Evolutionary conservation across 371 early-diverging fungal species (phyloP), one percentile per base, ranked within the genome.

Genomic region (Mucor indicus): DNA sequence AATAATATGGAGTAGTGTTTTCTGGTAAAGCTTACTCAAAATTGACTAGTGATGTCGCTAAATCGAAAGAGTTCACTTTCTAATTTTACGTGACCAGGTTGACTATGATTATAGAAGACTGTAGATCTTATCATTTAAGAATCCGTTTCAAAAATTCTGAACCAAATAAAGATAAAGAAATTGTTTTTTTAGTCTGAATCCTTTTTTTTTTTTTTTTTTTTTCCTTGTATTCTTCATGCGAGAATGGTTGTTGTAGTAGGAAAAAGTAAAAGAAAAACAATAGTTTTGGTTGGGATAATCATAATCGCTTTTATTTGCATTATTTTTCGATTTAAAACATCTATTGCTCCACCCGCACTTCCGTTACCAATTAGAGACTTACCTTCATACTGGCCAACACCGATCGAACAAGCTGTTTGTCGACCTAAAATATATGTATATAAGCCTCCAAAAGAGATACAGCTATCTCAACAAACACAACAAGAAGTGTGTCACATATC

Each of bases 381-480:
- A 3, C 37, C 48, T 3, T 47, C 50, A 1, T 73, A 73, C 40
- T 79, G 79, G 79, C 79, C 79, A n/a, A 60, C 70, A 24, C 68
- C 60, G n/a, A 24, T 79, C 7, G 70, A 75, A 29, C 56, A 70
- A 37, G 60, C 74, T 8, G 55, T 75, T 0, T 79, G 79, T 43
- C 54, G 55, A 56, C 76, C 76, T 32, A 75, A 74, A 49, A 79
- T 79, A 25, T 79, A 70, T 53, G 79, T 79, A 13, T 79, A 79
- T 51, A 62, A 71, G 22, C 55, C 66, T 20, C 75, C 79, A 9
- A 52, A 53, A 6, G 47, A 51, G 9, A 55, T 71, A 16, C 77
- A 73, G 57, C 68, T 73, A 12, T 50, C 64, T 1, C 55, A 54
- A 27, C 15, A 51, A 4, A 43, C 63, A 5, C 72, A 65, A 32